phyloP scores from a whole-genome alignment of 2,329 filamentous ascomycete genomes.

The Diaporthe velutina region DNA sequence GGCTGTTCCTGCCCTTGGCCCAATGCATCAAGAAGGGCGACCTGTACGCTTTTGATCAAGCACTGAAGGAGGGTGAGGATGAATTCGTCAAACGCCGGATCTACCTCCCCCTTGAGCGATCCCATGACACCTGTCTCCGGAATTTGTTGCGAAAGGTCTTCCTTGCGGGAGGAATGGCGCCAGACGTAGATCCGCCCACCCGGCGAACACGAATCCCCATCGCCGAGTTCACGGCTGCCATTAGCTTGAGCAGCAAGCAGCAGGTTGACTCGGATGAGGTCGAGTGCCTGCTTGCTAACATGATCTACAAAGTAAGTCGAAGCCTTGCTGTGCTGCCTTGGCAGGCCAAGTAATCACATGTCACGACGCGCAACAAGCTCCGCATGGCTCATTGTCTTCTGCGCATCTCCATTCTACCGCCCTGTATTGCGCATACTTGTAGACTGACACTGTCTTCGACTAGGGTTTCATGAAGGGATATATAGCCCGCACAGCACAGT shows the following conservation, averaged over 20 bases:
- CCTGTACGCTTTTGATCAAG: conserved; percentile 85
- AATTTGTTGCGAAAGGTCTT: conserved; percentile 96
- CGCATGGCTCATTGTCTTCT: background rate
- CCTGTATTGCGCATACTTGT: background rate
- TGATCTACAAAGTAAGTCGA: conserved; percentile 91
- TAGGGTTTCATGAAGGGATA: conserved; percentile 98
- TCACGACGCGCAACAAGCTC: background rate
- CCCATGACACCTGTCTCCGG: conserved; percentile 89
- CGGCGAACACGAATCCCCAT: conserved; percentile 84
- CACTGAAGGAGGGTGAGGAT: conserved; percentile 85
- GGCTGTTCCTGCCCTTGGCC: conserved; percentile 83
- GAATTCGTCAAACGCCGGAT: conserved; percentile 94
- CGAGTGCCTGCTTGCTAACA: conserved; percentile 93
- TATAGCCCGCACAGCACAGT: conserved; percentile 89
- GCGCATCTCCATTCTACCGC: background rate
- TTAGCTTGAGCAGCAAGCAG: conserved; percentile 79
- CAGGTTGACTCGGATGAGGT: conserved; percentile 89
- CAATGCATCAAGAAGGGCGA: conserved; percentile 86
- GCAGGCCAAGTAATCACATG: background rate
- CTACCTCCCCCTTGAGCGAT: conserved; percentile 93
- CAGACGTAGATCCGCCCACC: conserved; percentile 63
- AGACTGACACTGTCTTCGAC: conserved; percentile 46
- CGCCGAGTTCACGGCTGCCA: conserved; percentile 85
- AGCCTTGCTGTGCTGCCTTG: background rate
- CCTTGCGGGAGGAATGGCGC: conserved; percentile 82